These are phyloP conservation scores for Beverwykella pulmonaria DNA, from an alignment of 495 filamentous ascomycete species.

Conservation along the genomic window DNA sequence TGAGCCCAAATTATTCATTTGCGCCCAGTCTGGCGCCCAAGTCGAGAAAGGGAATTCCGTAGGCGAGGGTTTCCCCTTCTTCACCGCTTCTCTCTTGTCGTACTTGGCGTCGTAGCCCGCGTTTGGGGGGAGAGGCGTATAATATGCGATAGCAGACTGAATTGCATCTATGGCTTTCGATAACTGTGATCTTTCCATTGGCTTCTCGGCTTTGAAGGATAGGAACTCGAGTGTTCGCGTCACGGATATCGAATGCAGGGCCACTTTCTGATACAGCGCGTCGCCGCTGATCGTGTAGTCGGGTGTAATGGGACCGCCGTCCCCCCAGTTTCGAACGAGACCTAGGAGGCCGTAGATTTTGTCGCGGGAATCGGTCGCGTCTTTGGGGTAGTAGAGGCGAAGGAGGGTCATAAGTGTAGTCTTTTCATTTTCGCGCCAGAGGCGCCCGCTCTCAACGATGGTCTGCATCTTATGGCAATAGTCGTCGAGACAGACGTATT, in stretches of 20 bases:
- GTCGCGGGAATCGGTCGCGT: constrained; percentile 19
- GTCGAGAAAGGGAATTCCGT: background rate
- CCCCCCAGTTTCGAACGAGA: constrained; percentile 17
- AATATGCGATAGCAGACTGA: background rate
- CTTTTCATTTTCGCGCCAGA: constrained; percentile 12
- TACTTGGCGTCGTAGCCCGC: background rate
- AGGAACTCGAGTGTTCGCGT: constrained; percentile 7
- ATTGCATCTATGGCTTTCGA: background rate
- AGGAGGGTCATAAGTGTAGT: constrained; percentile 6
- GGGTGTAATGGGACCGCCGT: background rate
- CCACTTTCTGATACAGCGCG: constrained; percentile 7
- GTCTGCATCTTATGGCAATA: constrained; percentile 13
- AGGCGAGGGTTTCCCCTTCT: background rate
- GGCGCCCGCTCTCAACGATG: background rate
- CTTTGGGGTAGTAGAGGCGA: background rate
- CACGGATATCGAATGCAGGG: background rate
- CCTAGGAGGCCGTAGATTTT: constrained; percentile 21
- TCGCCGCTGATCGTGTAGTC: constrained; percentile 12
- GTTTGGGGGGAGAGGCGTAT: background rate
- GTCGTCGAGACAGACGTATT: background rate
- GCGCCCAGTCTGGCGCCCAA: constrained; percentile 1
- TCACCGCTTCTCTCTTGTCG: background rate
- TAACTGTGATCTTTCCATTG: background rate
- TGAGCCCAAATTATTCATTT: constrained; percentile 5
- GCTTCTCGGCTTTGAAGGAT: constrained; percentile 5